phyloP scores from a whole-genome alignment of 306 rosid species.

The Sophora flavescens region DNA sequence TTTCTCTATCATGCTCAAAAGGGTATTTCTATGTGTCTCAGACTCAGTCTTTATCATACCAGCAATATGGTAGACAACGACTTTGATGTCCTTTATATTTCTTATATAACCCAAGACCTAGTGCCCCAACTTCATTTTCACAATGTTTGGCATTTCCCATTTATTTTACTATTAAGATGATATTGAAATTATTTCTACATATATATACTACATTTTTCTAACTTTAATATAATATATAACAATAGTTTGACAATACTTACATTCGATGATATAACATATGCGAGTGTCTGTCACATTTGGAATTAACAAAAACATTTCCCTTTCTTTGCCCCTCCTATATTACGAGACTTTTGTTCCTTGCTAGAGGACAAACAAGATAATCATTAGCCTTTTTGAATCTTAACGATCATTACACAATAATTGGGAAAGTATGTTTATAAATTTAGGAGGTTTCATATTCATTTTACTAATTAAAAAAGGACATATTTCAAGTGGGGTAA shows the following conservation, averaged over 20 bases:
- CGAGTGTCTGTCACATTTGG: background rate
- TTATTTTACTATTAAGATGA: slow-evolving; percentile 1
- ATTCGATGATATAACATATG: background rate
- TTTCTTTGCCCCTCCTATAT: background rate
- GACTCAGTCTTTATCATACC: slow-evolving; percentile 51
- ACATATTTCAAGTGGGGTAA: background rate
- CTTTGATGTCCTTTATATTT: slow-evolving; percentile 50
- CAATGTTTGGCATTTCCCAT: slow-evolving; percentile 23
- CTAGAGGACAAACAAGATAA: slow-evolving; percentile 49
- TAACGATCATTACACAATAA: slow-evolving; percentile 56
- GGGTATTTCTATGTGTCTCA: slow-evolving; percentile 50
- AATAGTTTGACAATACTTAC: too few species aligned
- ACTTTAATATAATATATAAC: too few species aligned
- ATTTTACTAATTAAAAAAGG: background rate
- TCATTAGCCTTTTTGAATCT: slow-evolving; percentile 49
- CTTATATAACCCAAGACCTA: slow-evolving; percentile 44
- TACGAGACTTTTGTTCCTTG: slow-evolving; percentile 5
- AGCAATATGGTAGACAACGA: slow-evolving; percentile 57
- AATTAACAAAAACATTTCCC: background rate
- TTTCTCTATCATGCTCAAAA: slow-evolving; percentile 60
- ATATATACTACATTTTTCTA: background rate
- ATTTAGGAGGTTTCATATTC: slow-evolving; percentile 11
- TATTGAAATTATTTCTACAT: too few species aligned
- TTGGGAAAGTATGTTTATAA: slow-evolving; percentile 40
- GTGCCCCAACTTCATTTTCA: slow-evolving; percentile 48